Percentiles rank a stretch among this genome's conserved stretches.
These are phyloP conservation scores for Sphaerostilbella broomeana DNA, from an alignment of 2,329 filamentous ascomycete species.

Conservation along the genomic window DNA sequence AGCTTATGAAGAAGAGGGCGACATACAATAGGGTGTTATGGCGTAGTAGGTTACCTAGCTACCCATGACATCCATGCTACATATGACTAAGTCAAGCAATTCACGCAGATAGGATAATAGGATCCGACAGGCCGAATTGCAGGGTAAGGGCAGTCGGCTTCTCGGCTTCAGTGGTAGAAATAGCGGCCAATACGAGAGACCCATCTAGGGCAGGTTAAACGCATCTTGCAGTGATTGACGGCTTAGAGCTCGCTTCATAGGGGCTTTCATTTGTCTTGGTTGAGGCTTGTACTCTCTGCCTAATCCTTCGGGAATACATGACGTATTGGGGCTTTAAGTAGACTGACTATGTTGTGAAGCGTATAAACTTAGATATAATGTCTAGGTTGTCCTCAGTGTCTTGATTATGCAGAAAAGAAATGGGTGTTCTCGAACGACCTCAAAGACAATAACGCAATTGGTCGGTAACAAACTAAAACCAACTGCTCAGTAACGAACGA, in stretches of 20 bases:
- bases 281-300: conserved; percentile 2
- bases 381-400: conserved; percentile 1
- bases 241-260: conserved; percentile 2
- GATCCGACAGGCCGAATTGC: conserved; percentile 1
- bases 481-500: conserved; percentile 1
- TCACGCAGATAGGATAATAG: conserved; percentile 2
- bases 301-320: conserved; percentile 2
- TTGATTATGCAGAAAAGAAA: conserved; percentile 2
- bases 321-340: conserved; percentile 1
- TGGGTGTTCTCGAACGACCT: conserved; percentile 1
- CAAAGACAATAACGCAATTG: conserved; percentile 1
- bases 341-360: conserved; percentile 1
- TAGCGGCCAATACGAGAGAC: conserved; percentile 2
- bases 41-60: conserved; percentile 1
- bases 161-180: conserved; percentile 2
- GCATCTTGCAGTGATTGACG: conserved; percentile 2
- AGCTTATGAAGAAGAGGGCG: conserved; percentile 1
- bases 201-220: conserved; percentile 1
- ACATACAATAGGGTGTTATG: conserved; percentile 1
- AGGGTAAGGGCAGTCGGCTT: conserved; percentile 1
- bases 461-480: conserved; percentile 1
- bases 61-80: conserved; percentile 2
- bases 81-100: conserved; percentile 3
- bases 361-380: conserved; percentile 1
- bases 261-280: conserved; percentile 1